Evolutionary conservation across 495 filamentous ascomycete species (phyloP).

Genomic region (Aspergillus incahuasiensis): DNA sequence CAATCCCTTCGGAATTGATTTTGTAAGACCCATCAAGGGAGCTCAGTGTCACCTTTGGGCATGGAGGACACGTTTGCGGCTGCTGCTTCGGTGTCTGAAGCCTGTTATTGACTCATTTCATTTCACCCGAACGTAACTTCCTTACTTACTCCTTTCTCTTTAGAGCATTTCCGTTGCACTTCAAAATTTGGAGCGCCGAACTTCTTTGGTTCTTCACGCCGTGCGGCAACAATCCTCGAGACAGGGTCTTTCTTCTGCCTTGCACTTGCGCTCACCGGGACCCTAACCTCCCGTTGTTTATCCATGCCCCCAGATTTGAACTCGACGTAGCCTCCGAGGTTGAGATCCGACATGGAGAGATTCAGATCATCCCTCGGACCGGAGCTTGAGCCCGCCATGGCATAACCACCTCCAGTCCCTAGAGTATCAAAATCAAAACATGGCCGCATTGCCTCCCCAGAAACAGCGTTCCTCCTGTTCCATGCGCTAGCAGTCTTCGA

Average conservation of each 20-base stretch:
- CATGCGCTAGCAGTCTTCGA: background rate
- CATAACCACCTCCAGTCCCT: no score
- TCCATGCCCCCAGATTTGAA: background rate
- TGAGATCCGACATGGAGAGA: background rate
- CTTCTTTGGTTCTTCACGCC: background rate
- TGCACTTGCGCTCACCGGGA: background rate
- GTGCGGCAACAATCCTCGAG: background rate
- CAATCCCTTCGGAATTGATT: background rate
- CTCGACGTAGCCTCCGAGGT: background rate
- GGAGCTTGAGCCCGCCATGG: background rate
- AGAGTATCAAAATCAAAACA: background rate
- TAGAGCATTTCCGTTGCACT: no score
- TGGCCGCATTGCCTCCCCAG: background rate
- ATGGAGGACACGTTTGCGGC: background rate
- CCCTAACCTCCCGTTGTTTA: background rate
- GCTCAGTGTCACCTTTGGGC: background rate
- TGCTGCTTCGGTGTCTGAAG: background rate
- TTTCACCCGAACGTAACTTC: no score
- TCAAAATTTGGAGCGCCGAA: background rate
- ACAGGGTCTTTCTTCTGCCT: background rate
- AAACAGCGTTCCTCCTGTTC: background rate
- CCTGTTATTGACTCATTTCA: no score
- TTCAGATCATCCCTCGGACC: background rate
- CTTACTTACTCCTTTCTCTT: no score
- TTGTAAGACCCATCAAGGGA: conserved; percentile 8